These are phyloP conservation scores for Wallemia hederae DNA, from an alignment of 1,284 basidiomycete species.

Conservation along the genomic window DNA sequence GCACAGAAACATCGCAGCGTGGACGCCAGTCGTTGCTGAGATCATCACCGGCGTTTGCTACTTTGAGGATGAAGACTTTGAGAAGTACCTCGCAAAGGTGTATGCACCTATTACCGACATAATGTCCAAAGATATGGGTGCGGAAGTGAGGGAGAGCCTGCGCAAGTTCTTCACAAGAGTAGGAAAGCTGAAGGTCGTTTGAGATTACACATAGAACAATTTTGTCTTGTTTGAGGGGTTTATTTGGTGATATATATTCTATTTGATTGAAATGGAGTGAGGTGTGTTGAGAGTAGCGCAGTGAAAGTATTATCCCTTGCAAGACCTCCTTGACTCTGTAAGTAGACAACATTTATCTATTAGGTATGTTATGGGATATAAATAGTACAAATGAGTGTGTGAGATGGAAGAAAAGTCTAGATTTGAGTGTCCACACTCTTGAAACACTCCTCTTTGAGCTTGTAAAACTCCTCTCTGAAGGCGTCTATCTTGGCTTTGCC, in stretches of 20 bases:
- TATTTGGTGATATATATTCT: neutral
- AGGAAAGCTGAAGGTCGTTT: constrained; percentile 5
- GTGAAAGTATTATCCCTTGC: too few species aligned
- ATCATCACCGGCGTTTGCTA: constrained; percentile 66
- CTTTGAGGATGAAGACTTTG: constrained; percentile 71
- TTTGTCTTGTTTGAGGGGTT: too few species aligned
- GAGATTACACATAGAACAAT: too few species aligned
- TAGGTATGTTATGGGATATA: neutral
- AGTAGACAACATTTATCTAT: neutral
- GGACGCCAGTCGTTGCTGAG: constrained; percentile 90
- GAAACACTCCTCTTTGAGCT: constrained; percentile 4
- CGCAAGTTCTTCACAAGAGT: constrained; percentile 35
- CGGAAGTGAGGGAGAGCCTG: constrained; percentile 47
- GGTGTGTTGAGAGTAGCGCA: too few species aligned
- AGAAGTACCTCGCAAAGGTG: constrained; percentile 48
- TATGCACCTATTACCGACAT: constrained; percentile 63
- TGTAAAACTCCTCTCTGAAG: constrained; percentile 7
- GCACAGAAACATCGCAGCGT: constrained; percentile 79
- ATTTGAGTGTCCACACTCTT: neutral
- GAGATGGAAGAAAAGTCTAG: neutral
- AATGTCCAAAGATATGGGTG: constrained; percentile 42
- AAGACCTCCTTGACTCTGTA: too few species aligned
- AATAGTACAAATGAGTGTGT: neutral
- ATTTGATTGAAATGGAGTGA: too few species aligned
- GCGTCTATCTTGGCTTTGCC: constrained; percentile 28